Evolutionary conservation across 495 filamentous ascomycete genomes (phyloP), one percentile per base, ranked within the genome.

Genomic region (Xylaria sp.): DNA sequence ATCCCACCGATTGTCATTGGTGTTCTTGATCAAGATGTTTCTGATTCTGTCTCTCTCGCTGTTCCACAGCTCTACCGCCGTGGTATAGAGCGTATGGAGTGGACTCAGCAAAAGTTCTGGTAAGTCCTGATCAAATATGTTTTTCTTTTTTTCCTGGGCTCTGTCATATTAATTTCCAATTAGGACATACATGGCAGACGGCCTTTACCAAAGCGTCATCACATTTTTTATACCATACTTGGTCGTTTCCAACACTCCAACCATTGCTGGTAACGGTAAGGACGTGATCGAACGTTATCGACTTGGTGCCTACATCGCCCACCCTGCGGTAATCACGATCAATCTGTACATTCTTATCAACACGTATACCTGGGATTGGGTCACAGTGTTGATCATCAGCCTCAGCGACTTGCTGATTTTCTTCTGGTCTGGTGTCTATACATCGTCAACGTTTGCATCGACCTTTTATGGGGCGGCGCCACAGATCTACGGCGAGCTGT

Each of bases 81-180:
- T 74, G 97, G 97, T 75, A 98, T 99, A 74, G 93, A 98, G 81
- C 92, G 95, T 68, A 90, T 93, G 79, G 97, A 99, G 84, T 99
- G 97, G 97, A 98, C 97, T 12, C 92, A 97, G 75, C 80, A 84
- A 53, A 99, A 99, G 80, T 99, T 99, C 80, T 99, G 97, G 96
- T 97, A 85, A 75, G 87, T 81, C 46, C 61, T 46, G 67, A 31
- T 62, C 31, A 33, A 57, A n/a, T n/a, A n/a, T n/a, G n/a, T n/a
- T n/a, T n/a, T 15, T 35, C 7, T 44, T 9, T 40, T 48, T 8
- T 40, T 24, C 43, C 55, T 57, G 43, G 19, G 26, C 33, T 14
- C 33, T 19, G 65, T 72, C 70, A 78, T 75, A 64, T 79, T 86
- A 75, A 70, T 41, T 50, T 35, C 24, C 12, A 33, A 31, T 17